Percentiles rank a stretch among this genome's conserved stretches.
Conservation (phyloP, 371 early-diverging fungal genomes). For the Gilbertella persicaria region DNA sequence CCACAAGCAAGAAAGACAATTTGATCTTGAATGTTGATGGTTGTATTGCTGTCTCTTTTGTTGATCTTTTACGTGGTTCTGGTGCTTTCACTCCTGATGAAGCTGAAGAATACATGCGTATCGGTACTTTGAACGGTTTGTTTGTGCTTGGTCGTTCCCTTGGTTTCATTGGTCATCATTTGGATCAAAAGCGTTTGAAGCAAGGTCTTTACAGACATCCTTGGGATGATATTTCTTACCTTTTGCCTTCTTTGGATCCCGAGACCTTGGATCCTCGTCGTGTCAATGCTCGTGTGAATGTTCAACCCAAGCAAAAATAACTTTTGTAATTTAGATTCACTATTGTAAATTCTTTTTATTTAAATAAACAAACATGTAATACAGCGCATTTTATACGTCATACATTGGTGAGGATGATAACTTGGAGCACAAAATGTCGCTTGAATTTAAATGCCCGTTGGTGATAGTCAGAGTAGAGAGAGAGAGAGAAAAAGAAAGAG, state of each 20-base stretch:
- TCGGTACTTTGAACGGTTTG: slow-evolving; percentile 95
- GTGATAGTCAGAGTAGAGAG: too few species aligned
- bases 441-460: too few species aligned
- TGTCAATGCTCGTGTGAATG: slow-evolving; percentile 53
- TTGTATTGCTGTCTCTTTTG: slow-evolving; percentile 94
- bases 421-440: not conserved
- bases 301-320: slow-evolving; percentile 30
- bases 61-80: slow-evolving; percentile 90
- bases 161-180: slow-evolving; percentile 96
- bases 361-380: not conserved
- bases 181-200: slow-evolving; percentile 97
- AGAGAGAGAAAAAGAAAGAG: too few species aligned
- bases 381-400: too few species aligned
- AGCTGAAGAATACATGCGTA: slow-evolving; percentile 95
- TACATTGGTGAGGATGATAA: too few species aligned
- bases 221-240: slow-evolving; percentile 97
- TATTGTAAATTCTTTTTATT: not conserved
- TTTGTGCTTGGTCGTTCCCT: slow-evolving; percentile 95
- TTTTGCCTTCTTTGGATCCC: slow-evolving; percentile 62
- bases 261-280: slow-evolving; percentile 53
- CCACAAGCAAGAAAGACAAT: slow-evolving; percentile 97
- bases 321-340: not conserved
- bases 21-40: slow-evolving; percentile 98
- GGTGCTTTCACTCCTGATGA: slow-evolving; percentile 94
- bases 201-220: slow-evolving; percentile 97